Base-by-base conservation (phyloP, 169 alveolate genomes). In the Eimeria mitis region DNA sequence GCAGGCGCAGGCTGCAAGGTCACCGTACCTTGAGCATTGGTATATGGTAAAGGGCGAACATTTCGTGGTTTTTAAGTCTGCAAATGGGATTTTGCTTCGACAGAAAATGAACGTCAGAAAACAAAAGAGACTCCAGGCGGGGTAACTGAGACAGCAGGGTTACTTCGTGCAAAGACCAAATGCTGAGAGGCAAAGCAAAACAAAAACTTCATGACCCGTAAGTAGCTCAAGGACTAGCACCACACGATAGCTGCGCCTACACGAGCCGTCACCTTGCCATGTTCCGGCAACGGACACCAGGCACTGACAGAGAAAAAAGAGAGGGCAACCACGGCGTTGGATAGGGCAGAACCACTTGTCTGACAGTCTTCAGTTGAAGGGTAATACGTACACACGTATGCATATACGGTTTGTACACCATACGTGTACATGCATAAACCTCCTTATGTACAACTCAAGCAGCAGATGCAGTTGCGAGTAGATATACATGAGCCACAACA, bases 61-160 rank as follows among this genome's bases (percentile, higher is more conserved):
- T 83, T 70, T 92, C 96, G 42, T 79, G 89, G 76, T 92, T 92
- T 88, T 92, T 92, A 54, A 92, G 88, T 37, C 91, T 61, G 89
- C 96, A 92, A 7, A 92, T 88, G 37, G 96, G 96, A 73, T 92
- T 92, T 44, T 79, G 94, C 47, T 75, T 79, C 37, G 81, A n/a
- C 44, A 47, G 71, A 52, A 92, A 92, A 34, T 92, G 92, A 19
- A 92, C 76, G 96, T 92, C 96, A n/a, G 96, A 75, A 44, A 92
- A 49, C 37, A 79, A 75, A 78, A 92, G 91, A 47, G 89, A 88
- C 65, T 44, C 37, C 71, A 92, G 96, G 9, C 34, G 73, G 42
- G 96, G 96, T 25, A 92, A 78, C 23, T 19, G 89, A 4, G 91
- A 40, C 56, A 92, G 49, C 44, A 61, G 76, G 70, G 79, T 34